Percentiles rank a stretch among this genome's conserved stretches.
These are phyloP conservation scores for Wickerhamia fluorescens DNA, from an alignment of 805 yeast genomes.

Conservation along the genomic window DNA sequence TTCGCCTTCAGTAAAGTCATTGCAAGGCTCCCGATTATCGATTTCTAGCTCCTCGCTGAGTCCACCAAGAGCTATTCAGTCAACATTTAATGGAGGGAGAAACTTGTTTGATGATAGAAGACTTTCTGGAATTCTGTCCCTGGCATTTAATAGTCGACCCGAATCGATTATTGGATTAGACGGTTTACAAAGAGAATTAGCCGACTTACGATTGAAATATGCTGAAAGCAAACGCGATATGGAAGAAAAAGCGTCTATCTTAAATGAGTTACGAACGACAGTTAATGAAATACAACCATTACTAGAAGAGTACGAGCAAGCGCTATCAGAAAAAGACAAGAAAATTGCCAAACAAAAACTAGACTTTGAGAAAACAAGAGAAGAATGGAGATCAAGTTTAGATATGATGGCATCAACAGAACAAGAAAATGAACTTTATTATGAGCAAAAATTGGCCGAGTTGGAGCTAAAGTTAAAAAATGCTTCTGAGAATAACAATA, in stretches of 20 bases:
- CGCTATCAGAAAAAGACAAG: conserved; percentile 37
- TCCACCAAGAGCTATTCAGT: too few relatives aligned
- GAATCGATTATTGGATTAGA: neutral
- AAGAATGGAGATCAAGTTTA: conserved; percentile 52
- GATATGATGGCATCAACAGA: conserved; percentile 50
- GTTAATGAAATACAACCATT: conserved; percentile 44
- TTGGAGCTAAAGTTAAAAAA: conserved; percentile 9
- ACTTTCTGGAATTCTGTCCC: neutral
- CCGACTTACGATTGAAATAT: conserved; percentile 16
- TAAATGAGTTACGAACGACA: conserved; percentile 42
- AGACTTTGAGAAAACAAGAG: conserved; percentile 46
- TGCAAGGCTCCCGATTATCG: too few relatives aligned
- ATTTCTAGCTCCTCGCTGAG: neutral
- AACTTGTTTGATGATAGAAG: neutral
- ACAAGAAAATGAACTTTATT: conserved; percentile 46
- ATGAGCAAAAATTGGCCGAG: conserved; percentile 39
- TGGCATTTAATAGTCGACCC: neutral
- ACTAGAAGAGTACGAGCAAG: conserved; percentile 40
- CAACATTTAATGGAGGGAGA: too few relatives aligned
- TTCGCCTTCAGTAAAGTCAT: neutral
- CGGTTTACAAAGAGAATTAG: conserved; percentile 8
- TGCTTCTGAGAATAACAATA: neutral
- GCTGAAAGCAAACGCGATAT: conserved; percentile 20
- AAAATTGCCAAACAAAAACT: conserved; percentile 40
- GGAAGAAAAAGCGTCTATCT: conserved; percentile 37